phyloP scores from a whole-genome alignment of 1,284 basidiomycete genomes.

The Moesziomyces antarcticus region DNA sequence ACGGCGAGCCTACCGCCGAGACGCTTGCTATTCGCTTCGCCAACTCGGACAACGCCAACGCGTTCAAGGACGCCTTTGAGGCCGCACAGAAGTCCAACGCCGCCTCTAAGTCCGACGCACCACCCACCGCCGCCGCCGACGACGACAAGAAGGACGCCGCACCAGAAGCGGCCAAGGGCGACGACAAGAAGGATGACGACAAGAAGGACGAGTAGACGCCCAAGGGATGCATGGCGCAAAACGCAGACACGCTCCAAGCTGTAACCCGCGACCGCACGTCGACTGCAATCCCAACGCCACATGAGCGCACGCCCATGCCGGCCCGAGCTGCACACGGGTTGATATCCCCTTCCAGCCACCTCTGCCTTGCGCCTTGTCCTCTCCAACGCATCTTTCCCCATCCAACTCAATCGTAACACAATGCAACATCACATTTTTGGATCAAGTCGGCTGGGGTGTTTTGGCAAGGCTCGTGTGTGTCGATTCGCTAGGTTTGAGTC shows the following conservation, averaged over 20 bases:
- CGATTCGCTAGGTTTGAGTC: too few relatives aligned
- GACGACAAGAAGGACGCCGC: conserved; percentile 31
- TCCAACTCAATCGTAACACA: too few relatives aligned
- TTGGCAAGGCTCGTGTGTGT: too few relatives aligned
- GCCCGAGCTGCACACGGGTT: conserved; percentile 9
- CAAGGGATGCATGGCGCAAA: background rate
- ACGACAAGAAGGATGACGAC: conserved; percentile 41
- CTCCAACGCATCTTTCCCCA: too few relatives aligned
- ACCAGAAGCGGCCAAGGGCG: conserved; percentile 26
- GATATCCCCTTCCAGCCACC: conserved; percentile 37
- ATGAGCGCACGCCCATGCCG: too few relatives aligned
- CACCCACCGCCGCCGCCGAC: conserved; percentile 26
- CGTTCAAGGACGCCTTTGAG: conserved; percentile 66
- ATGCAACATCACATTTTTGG: too few relatives aligned
- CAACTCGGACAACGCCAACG: conserved; percentile 79
- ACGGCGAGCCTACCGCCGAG: conserved; percentile 83
- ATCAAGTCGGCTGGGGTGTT: too few relatives aligned
- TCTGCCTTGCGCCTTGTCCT: background rate
- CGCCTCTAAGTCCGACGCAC: conserved; percentile 25
- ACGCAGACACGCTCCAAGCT: conserved; percentile 15
- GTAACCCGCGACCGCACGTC: conserved; percentile 17
- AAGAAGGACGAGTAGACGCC: conserved; percentile 20
- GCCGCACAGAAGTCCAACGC: conserved; percentile 59
- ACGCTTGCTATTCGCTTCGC: conserved; percentile 98
- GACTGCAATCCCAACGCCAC: too few relatives aligned